Evolutionary conservation across 129 eudicot genomes (phyloP).

Genomic region (Kitagawia praeruptora): DNA sequence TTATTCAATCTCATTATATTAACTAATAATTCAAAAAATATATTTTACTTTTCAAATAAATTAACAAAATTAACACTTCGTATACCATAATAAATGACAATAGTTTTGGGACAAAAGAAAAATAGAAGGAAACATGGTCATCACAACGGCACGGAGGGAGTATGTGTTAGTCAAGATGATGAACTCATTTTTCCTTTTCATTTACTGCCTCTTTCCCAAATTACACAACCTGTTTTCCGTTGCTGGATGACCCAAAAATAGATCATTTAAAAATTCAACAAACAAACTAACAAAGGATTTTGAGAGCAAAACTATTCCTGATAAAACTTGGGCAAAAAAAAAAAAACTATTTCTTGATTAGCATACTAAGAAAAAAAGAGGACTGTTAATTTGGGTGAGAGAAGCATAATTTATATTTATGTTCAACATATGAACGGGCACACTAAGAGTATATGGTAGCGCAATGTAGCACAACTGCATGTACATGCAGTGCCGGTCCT

Average conservation of each 20-base stretch:
- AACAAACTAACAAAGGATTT: neutral
- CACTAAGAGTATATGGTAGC: neutral
- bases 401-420: neutral
- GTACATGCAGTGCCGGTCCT: too few species aligned
- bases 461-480: neutral
- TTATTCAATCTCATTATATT: too few species aligned
- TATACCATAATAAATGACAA: too few species aligned
- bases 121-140: too few species aligned
- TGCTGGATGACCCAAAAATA: neutral
- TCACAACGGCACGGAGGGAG: too few species aligned
- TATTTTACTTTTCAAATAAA: too few species aligned
- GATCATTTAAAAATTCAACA: neutral
- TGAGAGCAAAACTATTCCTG: neutral
- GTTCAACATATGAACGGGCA: neutral
- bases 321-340: neutral
- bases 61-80: too few species aligned
- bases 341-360: neutral
- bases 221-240: neutral
- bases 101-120: too few species aligned
- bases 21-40: too few species aligned
- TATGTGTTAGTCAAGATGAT: neutral
- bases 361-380: neutral
- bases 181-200: neutral
- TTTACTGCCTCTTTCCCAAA: neutral
- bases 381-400: neutral